Evolutionary conservation across 169 alveolate species (phyloP).

Genomic region (Plasmodium ovale): DNA sequence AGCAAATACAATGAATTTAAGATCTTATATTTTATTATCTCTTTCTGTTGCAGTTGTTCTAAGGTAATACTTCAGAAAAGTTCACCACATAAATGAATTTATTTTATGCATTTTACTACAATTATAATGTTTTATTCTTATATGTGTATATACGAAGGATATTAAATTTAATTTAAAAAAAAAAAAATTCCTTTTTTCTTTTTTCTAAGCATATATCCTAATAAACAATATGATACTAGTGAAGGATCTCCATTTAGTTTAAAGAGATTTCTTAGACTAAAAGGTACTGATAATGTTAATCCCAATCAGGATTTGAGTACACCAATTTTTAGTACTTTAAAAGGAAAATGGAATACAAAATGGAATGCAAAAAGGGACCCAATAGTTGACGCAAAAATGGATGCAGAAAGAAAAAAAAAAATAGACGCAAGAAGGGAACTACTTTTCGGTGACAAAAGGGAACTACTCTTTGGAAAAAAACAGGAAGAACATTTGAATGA

Average conservation of each 20-base stretch:
- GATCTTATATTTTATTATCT: neutral
- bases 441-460: no score
- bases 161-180: neutral
- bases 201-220: neutral
- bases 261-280: neutral
- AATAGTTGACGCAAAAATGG: neutral
- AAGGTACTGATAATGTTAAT: neutral
- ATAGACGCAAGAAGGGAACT: no score
- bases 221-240: neutral
- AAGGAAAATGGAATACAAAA: neutral
- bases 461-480: no score
- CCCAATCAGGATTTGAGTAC: neutral
- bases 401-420: neutral
- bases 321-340: neutral
- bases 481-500: no score
- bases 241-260: neutral
- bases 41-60: slow-evolving; percentile 1
- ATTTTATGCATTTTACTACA: neutral
- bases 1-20: neutral
- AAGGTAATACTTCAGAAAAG: no score
- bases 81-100: neutral
- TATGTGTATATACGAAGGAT: no score
- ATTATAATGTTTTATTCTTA: neutral
- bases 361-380: neutral
- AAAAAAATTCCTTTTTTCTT: neutral